These are phyloP conservation scores for Botrytis porri DNA, from an alignment of 2,329 filamentous ascomycete genomes.

Conservation along the genomic window DNA sequence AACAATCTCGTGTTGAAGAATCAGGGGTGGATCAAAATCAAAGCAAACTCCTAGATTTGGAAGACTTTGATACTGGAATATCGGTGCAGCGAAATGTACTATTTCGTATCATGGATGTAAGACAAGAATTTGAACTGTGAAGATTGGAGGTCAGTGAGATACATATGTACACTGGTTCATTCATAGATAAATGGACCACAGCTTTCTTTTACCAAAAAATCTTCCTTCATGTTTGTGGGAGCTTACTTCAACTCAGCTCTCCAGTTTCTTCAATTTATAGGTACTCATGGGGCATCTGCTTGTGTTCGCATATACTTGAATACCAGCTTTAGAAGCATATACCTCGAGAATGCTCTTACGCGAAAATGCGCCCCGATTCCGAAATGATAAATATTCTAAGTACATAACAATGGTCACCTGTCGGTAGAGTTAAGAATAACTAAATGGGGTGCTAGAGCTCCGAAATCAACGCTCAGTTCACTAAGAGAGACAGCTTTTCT, in stretches of 20 bases:
- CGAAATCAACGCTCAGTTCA: neutral
- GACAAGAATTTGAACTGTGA: rapidly evolving
- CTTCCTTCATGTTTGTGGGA: rapidly evolving
- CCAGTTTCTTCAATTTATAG: neutral
- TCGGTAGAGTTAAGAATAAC: neutral
- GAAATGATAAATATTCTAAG: neutral
- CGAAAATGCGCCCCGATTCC: neutral
- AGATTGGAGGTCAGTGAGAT: neutral
- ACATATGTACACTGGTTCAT: neutral
- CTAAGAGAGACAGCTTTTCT: neutral
- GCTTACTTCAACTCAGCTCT: neutral
- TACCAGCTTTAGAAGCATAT: neutral
- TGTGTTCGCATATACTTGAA: rapidly evolving
- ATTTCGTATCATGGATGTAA: neutral
- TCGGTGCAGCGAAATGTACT: neutral
- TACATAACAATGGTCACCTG: rapidly evolving
- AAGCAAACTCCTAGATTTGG: neutral
- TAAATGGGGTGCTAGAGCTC: neutral
- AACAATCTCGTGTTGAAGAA: rapidly evolving
- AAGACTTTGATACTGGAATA: neutral
- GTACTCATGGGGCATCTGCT: neutral
- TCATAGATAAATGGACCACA: neutral
- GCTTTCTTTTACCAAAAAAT: rapidly evolving
- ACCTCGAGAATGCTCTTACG: rapidly evolving
- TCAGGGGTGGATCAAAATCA: neutral